A percentile compares a stretch with the other conserved stretches of the same genome.
phyloP scores from a whole-genome alignment of 2,329 filamentous ascomycete genomes.

The Colletotrichum spinosum region DNA sequence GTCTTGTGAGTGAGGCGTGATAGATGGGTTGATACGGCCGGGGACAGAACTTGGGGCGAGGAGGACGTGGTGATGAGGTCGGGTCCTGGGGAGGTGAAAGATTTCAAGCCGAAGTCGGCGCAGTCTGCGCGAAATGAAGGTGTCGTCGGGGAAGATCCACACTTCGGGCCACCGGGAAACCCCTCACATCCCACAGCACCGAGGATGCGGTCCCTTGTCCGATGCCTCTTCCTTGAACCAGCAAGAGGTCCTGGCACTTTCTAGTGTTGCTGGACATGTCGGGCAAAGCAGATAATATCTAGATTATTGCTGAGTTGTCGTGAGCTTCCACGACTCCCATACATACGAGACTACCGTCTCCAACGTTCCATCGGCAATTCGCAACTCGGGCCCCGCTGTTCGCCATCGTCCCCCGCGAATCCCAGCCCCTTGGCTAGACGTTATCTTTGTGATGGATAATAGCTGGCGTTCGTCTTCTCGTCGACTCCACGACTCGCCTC shows the following conservation, averaged over 20 bases:
- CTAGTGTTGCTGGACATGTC: no score
- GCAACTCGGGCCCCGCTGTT: conserved; percentile 17
- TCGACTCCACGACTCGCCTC: neutral
- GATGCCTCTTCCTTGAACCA: neutral
- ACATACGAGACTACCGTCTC: no score
- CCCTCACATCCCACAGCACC: neutral
- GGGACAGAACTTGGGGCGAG: neutral
- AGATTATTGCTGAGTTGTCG: no score
- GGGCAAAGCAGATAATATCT: no score
- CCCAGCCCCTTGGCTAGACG: neutral
- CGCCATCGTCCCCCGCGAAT: conserved; percentile 9
- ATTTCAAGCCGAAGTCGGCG: neutral
- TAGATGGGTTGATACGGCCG: neutral
- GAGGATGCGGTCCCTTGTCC: neutral
- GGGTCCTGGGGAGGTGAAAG: neutral
- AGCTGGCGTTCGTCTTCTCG: no score
- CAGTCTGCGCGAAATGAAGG: neutral
- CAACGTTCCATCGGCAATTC: neutral
- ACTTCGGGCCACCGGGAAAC: neutral
- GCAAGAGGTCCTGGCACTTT: no score
- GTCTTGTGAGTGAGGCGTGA: neutral
- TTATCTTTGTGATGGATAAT: no score
- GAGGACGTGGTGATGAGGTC: neutral
- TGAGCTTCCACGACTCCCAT: no score
- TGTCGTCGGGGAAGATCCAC: neutral